These are phyloP conservation scores for Crithidia thermophila DNA, from an alignment of 208 protist species.

Conservation along the genomic window DNA sequence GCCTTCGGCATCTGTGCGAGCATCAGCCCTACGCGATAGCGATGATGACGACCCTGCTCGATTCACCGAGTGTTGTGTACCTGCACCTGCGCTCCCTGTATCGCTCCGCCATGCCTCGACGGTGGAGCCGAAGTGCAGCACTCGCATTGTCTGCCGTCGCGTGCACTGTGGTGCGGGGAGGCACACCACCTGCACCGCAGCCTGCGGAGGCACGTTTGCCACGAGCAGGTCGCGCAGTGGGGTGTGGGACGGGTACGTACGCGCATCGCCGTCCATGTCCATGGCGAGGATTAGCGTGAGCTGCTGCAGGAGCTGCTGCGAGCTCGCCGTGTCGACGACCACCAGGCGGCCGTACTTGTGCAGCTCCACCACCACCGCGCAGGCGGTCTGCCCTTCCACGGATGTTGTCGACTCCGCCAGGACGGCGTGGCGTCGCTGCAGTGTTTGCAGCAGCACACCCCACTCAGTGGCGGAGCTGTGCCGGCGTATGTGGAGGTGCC, in stretches of 20 bases:
- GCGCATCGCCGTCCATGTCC: conserved; percentile 24
- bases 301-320: conserved; percentile 55
- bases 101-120: conserved; percentile 24
- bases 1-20: too few relatives aligned
- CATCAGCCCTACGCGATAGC: too few relatives aligned
- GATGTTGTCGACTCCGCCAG: conserved; percentile 25
- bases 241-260: conserved; percentile 51
- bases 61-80: too few relatives aligned
- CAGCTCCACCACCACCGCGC: conserved; percentile 61
- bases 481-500: conserved; percentile 27
- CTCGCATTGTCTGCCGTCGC: conserved; percentile 51
- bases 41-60: too few relatives aligned
- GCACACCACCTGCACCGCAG: conserved; percentile 59
- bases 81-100: too few relatives aligned
- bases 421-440: conserved; percentile 50
- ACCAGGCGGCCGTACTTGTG: conserved; percentile 54
- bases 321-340: conserved; percentile 60
- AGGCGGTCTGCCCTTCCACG: conserved; percentile 52
- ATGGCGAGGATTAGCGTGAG: conserved; percentile 58
- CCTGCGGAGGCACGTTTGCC: conserved; percentile 31
- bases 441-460: conserved; percentile 46
- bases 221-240: conserved; percentile 41
- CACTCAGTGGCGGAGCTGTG: conserved; percentile 44
- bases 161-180: conserved; percentile 45
- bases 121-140: conserved; percentile 60